phyloP scores from a whole-genome alignment of 2,329 filamentous ascomycete genomes.

The Fusarium sp. region DNA sequence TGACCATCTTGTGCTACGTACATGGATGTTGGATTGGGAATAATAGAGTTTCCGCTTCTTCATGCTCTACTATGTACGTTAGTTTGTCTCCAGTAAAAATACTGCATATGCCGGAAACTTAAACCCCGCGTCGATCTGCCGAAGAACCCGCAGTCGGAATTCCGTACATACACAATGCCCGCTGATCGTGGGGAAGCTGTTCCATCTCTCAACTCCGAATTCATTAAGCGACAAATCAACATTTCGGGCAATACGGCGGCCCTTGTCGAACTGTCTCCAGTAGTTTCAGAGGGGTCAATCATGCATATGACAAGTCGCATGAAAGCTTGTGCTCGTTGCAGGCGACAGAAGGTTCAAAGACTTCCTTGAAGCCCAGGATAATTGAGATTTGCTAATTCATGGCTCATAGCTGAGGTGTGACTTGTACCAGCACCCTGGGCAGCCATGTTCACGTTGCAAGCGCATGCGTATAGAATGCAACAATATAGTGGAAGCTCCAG shows the following conservation, averaged over 20 bases:
- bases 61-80: not conserved
- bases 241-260: not conserved
- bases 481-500: not conserved
- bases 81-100: not conserved
- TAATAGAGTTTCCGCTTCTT: not conserved
- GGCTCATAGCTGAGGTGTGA: not conserved
- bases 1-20: not conserved
- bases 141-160: not conserved
- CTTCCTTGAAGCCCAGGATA: not conserved
- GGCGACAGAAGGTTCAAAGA: not conserved
- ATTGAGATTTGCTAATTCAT: not conserved
- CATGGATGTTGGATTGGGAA: not conserved
- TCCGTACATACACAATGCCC: not conserved
- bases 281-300: not conserved
- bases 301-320: not conserved
- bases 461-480: not conserved
- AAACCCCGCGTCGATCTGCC: not conserved
- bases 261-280: not conserved
- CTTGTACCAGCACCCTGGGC: not conserved
- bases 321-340: not conserved
- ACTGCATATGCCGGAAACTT: not conserved
- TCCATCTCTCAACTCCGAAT: not conserved
- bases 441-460: slow-evolving; percentile 1
- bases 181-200: not conserved
- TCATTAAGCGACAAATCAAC: not conserved